phyloP scores from a whole-genome alignment of 139 green algal species.

The Choricystis sp. region DNA sequence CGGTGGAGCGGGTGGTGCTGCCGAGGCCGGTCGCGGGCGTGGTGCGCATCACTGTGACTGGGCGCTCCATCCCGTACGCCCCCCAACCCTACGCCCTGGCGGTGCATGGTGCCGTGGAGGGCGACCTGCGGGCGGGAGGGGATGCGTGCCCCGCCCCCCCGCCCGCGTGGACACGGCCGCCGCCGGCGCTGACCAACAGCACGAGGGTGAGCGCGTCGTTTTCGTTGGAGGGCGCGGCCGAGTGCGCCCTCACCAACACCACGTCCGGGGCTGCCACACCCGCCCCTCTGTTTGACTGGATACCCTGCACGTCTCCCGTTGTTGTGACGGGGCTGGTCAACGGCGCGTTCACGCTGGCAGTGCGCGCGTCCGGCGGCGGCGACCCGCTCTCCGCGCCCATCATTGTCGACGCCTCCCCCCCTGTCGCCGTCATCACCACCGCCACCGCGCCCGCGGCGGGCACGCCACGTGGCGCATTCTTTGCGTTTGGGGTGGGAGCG shows the following conservation, averaged over 20 bases:
- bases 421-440: neutral
- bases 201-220: neutral
- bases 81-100: slow-evolving; percentile 47
- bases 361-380: neutral
- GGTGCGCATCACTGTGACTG: slow-evolving; percentile 29
- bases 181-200: neutral
- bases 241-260: neutral
- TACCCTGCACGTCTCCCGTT: neutral
- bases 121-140: neutral
- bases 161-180: neutral
- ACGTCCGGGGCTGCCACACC: neutral
- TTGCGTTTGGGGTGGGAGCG: neutral
- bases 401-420: neutral
- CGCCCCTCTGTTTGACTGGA: neutral
- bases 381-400: neutral
- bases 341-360: neutral
- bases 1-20: slow-evolving; percentile 30
- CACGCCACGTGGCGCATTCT: neutral
- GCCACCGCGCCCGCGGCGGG: no score
- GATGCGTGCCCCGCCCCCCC: no score
- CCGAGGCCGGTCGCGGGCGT: slow-evolving; percentile 13
- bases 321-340: neutral
- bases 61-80: slow-evolving; percentile 4
- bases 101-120: slow-evolving; percentile 13
- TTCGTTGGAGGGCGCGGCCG: no score